Conservation (phyloP, 345 rosid genomes). For the Populus davidiana region DNA sequence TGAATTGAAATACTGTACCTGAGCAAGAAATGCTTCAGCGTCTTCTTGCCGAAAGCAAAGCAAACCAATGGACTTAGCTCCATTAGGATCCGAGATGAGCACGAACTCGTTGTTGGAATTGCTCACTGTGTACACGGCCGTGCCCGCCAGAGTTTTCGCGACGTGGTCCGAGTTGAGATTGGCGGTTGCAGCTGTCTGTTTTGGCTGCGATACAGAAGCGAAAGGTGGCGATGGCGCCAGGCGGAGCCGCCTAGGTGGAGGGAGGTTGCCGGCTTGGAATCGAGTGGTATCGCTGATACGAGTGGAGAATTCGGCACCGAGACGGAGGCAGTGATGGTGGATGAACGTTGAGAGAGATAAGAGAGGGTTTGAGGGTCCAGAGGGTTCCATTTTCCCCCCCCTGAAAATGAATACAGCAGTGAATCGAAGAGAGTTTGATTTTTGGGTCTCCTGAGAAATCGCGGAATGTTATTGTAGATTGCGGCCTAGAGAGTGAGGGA, state of each 20-base stretch:
- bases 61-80: slow-evolving; percentile 78
- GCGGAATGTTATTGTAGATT: background rate
- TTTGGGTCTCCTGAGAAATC: background rate
- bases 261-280: slow-evolving; percentile 34
- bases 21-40: slow-evolving; percentile 88
- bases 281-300: slow-evolving; percentile 56
- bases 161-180: slow-evolving; percentile 53
- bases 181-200: slow-evolving; percentile 30
- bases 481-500: too few species aligned
- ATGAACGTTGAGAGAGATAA: slow-evolving; percentile 55
- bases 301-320: slow-evolving; percentile 51
- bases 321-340: slow-evolving; percentile 59
- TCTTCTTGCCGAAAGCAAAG: slow-evolving; percentile 95
- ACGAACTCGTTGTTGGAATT: slow-evolving; percentile 91
- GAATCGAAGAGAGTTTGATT: background rate
- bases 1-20: slow-evolving; percentile 34
- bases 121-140: slow-evolving; percentile 81
- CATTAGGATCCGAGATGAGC: slow-evolving; percentile 83
- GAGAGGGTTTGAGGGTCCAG: slow-evolving; percentile 57
- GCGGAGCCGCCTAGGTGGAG: slow-evolving; percentile 7
- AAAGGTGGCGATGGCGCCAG: slow-evolving; percentile 38
- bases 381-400: slow-evolving; percentile 40
- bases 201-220: slow-evolving; percentile 65
- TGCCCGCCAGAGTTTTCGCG: slow-evolving; percentile 70
- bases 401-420: background rate